Base-by-base conservation (phyloP, 2,329 filamentous ascomycete genomes). In the Talaromyces sp. region DNA sequence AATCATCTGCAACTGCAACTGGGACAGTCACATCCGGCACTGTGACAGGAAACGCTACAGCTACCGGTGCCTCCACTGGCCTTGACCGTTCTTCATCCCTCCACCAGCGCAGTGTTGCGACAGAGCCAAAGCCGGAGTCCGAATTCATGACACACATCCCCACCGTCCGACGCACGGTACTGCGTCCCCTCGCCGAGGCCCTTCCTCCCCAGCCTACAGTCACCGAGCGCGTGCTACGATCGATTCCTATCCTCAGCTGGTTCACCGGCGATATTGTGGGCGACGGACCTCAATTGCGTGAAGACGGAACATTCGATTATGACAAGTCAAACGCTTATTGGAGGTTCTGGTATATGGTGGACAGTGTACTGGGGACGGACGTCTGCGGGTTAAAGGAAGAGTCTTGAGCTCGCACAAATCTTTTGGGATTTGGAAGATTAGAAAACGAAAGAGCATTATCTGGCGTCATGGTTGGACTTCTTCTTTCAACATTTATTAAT, bases 201-300 rank as follows among this genome's bases (percentile, higher is more conserved):
- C 79, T 91, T 24, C 81, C 87, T 13, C 88, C 87, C 2, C 85
- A 88, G 61, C 84, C 84, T 44, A 86, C 86, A 2, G 79, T 84
- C 50, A 75, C 81, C 32, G 86, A 89, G 70, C 81, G 85, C 47
- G 67, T 89, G 17, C 72, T 89, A 49, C 81, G 82, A 59, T 82
- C 81, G 49, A 83, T 91, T 36, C 88, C 88, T 2, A 80, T 91
- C 55, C 74, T 91, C 55, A 83, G 82, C 62, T 91, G 87, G 85
- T 87, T 91, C 66, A 86, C 84, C 41, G 86, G 72, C 24, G 75
- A 76, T 49, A 75, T 78, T 35, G 76, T 78, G 16, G 76, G 75
- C 8, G 75, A 77, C 51, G 76, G 76, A 2, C 75, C 76, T 8
- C 67, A 73, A 54, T 58, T 78, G 17, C 69, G 69, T 27, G 76